Percentiles rank a stretch among this genome's conserved stretches.
These are phyloP conservation scores for Phytophthora citricola DNA, from an alignment of 352 stramenopile genomes.

Conservation along the genomic window DNA sequence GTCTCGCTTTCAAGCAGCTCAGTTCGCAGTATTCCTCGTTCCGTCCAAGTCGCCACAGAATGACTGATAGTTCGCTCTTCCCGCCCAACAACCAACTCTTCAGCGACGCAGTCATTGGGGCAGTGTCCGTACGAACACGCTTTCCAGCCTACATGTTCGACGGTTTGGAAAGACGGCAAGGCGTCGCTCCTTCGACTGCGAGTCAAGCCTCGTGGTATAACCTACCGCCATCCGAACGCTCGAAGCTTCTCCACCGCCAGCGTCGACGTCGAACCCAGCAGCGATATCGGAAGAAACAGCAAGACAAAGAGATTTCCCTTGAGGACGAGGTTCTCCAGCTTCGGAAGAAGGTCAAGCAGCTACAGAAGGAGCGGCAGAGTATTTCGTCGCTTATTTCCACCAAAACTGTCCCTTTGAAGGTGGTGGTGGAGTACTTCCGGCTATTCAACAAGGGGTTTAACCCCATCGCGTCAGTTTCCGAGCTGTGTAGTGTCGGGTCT, in stretches of 20 bases:
- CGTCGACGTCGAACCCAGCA: constrained; percentile 11
- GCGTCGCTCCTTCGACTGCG: not conserved
- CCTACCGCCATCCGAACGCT: not conserved
- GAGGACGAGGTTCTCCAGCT: not conserved
- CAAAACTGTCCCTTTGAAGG: not conserved
- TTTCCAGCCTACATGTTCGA: not conserved
- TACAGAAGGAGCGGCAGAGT: not conserved
- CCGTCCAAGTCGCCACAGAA: not conserved
- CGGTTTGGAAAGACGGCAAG: not conserved
- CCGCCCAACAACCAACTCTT: not conserved
- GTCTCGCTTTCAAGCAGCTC: not conserved
- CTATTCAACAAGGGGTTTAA: constrained; percentile 16
- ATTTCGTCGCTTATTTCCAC: not conserved
- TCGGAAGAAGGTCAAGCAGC: not conserved
- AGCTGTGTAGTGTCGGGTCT: not conserved
- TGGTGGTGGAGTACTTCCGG: constrained; percentile 20
- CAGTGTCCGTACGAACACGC: not conserved
- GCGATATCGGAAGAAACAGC: constrained; percentile 10
- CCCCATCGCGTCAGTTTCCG: not conserved
- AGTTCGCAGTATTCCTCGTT: not conserved
- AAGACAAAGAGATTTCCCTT: not conserved
- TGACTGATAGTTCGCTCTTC: not conserved
- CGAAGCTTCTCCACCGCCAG: not conserved
- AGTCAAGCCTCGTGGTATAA: not conserved
- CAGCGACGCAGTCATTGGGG: constrained; percentile 4